These are phyloP conservation scores for Ananas comosus DNA, from an alignment of 176 grass and related monocot genomes.

Conservation along the genomic window DNA sequence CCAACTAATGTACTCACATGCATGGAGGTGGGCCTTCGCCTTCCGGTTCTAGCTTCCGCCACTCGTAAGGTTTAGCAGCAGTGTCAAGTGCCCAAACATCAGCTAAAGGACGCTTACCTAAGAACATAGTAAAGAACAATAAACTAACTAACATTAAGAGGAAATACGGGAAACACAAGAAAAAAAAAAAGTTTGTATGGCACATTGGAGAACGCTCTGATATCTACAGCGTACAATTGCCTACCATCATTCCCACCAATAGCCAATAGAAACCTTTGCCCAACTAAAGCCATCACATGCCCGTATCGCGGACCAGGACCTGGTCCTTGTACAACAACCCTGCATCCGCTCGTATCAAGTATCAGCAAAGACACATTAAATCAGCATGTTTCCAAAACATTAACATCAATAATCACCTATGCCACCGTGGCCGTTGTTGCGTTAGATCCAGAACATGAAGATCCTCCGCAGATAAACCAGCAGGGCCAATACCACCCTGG, in stretches of 20 bases:
- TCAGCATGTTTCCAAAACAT: conserved; percentile 5
- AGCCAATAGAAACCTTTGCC: conserved; percentile 95
- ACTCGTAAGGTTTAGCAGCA: conserved; percentile 97
- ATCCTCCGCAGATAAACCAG: conserved; percentile 98
- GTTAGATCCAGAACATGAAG: conserved; percentile 99
- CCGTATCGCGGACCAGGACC: conserved; percentile 97
- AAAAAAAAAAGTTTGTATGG: background rate
- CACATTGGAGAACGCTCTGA: background rate
- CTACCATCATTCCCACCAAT: conserved; percentile 99
- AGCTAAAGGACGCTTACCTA: conserved; percentile 86
- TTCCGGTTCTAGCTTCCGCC: conserved; percentile 99
- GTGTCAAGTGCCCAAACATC: conserved; percentile 99
- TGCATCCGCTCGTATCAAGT: conserved; percentile 28
- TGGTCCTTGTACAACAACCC: conserved; percentile 98
- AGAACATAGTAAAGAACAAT: conserved; percentile 7
- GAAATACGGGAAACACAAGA: background rate
- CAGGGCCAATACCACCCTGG: conserved; percentile 97
- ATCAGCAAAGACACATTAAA: conserved; percentile 29
- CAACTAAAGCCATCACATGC: conserved; percentile 99
- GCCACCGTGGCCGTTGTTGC: conserved; percentile 94
- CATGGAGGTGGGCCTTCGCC: conserved; percentile 97
- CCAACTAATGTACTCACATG: conserved; percentile 64
- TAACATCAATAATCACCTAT: conserved; percentile 53
- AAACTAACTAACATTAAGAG: background rate
- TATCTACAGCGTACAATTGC: conserved; percentile 6